Base-by-base conservation (phyloP, 768 basidiomycete species). In the Hydnum rufescens region DNA sequence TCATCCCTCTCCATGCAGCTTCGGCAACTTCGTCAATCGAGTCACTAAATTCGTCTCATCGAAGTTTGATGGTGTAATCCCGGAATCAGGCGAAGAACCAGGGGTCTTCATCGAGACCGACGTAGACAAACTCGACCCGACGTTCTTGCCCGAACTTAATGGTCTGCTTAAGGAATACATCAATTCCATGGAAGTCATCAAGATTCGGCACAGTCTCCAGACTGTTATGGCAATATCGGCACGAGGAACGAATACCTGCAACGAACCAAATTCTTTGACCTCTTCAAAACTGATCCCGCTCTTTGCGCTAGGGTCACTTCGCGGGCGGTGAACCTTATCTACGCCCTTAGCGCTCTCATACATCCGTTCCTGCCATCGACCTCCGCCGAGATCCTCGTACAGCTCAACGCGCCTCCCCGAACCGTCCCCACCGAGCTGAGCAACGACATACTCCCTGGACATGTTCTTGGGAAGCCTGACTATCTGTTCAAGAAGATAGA, bases 341-440 rank as follows among this genome's bases (percentile, higher is more conserved):
- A 95, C 64, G 67, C 80, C 32, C 72, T 99, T 53, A 82, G 87
- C 8, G 80, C 78, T 28, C 70, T 95, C 58, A 66, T 88, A 57
- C 82, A 90, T 62, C 93, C 95, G 0, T 99, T 88, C 78, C 96
- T 99, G 90, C 95, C 95, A 36, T 73, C 79, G 8, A 93, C 86
- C 0, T 78, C 82, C 32, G 76, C 75, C 25, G 71, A 78, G 2
- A 90, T 99, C 58, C 71, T 93, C 51, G 60, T 64, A 19, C 95
- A 99, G 61, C 74, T 97, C 57, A 87, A 95, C 61, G 90, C 89
- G 0, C 89, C 89, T 1, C 73, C 82, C 3, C 79, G 93, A 30
- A 69, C 73, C 5, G 79, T 93, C 2, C 85, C 93, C 1, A 72
- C 73, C 53, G 70, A 70, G 5, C 68, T 95, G 57, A 68, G 74